Base-by-base conservation (phyloP, 106 monocot species). In the Allium cepa region DNA sequence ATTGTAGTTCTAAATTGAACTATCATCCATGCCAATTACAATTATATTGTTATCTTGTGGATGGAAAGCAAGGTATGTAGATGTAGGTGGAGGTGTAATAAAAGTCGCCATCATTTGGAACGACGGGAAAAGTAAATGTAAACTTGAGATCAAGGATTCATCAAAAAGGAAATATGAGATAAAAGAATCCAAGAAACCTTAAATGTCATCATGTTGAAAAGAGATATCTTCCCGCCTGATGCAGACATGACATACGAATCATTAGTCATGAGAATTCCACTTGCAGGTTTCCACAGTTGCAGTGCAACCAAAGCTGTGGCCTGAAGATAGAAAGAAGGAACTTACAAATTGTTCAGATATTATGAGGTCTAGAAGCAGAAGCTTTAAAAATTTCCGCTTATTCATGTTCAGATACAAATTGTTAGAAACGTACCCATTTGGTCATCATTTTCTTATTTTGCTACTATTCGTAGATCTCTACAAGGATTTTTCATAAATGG, bases 11-110 rank as follows among this genome's bases (percentile, higher is more conserved):
- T 88, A 80, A 50, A 93, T 85, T 53, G 80, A 71, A 26, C 76
- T 85, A 52, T 93, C 88, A 53, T 83, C 83, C 88, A 88, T 88
- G 46, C 92, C 92, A 53, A 93, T 81, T 47, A 78, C 88, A 75
- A 88, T 76, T 11, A 82, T 73, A 62, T 88, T 93, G 55, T 83
- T 85, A 22, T 93, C 87, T 36, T 85, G 77, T 0, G 88, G 92
- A 72, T 88, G 82, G 60, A 88, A 88, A 17, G 88, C 88, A 36
- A 93, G 72, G 64, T 73, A 88, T 28, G 88, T 88, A 11, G 92
- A 83, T 57, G 76, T 76, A 22, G 92, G 82, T 56, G 88, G 88
- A 6, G 80, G 85, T 45, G 75, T 17, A 84, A 85, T 81, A 69
- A 93, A 93, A 51, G 85, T 85, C 49, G 82, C 75, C 85, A 93